phyloP scores from a whole-genome alignment of 2,329 filamentous ascomycete genomes.

The Botrytis fragariae region DNA sequence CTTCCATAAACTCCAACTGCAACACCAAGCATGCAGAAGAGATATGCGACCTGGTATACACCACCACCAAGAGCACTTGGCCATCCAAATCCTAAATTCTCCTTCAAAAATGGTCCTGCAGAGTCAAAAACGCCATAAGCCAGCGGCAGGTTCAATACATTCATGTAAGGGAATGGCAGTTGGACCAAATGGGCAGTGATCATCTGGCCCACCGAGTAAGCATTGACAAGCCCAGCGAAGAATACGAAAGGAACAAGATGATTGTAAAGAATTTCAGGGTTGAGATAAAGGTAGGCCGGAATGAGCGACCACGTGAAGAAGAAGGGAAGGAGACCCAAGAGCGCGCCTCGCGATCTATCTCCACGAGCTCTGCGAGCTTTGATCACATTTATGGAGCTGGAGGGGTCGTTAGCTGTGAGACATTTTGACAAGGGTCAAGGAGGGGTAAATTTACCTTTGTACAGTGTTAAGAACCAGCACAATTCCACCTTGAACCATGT shows the following conservation, averaged over 20 bases:
- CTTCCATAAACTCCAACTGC: slow-evolving; percentile 92
- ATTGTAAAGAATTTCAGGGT: slow-evolving; percentile 76
- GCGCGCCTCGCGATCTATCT: slow-evolving; percentile 68
- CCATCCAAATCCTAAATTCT: slow-evolving; percentile 63
- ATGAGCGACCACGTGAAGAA: slow-evolving; percentile 75
- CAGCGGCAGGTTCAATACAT: slow-evolving; percentile 77
- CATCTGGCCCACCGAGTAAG: slow-evolving; percentile 92
- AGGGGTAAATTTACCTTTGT: slow-evolving; percentile 49
- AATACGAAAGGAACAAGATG: slow-evolving; percentile 88
- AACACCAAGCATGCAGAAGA: slow-evolving; percentile 83
- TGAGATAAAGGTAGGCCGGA: slow-evolving; percentile 75
- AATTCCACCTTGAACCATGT: slow-evolving; percentile 79
- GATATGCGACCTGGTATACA: slow-evolving; percentile 86
- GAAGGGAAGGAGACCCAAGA: slow-evolving; percentile 82
- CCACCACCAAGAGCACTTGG: slow-evolving; percentile 70
- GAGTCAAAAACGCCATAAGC: slow-evolving; percentile 77
- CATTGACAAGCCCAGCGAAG: slow-evolving; percentile 86
- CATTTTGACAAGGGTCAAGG: slow-evolving; percentile 27
- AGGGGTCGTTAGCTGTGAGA: slow-evolving; percentile 25
- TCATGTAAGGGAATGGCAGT: slow-evolving; percentile 84
- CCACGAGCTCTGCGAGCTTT: slow-evolving; percentile 71
- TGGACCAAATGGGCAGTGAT: slow-evolving; percentile 92
- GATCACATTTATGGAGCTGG: slow-evolving; percentile 77
- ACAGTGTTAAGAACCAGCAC: slow-evolving; percentile 84
- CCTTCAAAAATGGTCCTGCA: slow-evolving; percentile 64